Percentiles rank a stretch among this genome's conserved stretches.
These are phyloP conservation scores for Hericium coralloides DNA, from an alignment of 768 basidiomycete species.

Conservation along the genomic window DNA sequence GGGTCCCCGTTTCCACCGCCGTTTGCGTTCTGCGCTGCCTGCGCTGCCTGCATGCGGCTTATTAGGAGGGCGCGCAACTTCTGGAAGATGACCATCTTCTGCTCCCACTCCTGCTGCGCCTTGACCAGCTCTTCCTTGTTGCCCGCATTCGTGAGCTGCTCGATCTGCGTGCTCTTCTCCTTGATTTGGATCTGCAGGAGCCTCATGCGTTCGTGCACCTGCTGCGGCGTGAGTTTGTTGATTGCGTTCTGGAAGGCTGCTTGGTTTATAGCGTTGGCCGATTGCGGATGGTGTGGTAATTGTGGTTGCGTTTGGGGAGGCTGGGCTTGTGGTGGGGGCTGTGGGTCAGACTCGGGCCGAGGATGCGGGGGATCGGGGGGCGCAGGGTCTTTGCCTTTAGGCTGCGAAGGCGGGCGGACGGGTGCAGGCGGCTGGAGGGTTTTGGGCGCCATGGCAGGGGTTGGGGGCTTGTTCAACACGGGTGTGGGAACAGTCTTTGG, in stretches of 20 bases:
- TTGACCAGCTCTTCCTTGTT: background rate
- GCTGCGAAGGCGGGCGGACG: background rate
- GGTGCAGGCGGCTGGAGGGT: background rate
- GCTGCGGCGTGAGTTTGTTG: background rate
- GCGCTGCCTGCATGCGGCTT: conserved; percentile 1
- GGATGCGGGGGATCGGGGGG: background rate
- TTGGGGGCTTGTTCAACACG: background rate
- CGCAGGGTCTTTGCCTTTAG: background rate
- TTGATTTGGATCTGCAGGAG: background rate
- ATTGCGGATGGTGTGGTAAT: background rate
- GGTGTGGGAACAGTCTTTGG: background rate
- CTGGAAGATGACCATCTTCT: background rate
- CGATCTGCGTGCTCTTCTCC: background rate
- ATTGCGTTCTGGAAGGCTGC: background rate
- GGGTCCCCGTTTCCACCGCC: too few relatives aligned
- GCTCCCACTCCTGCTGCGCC: background rate
- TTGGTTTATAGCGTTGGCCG: background rate
- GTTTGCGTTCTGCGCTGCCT: background rate
- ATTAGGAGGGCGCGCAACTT: background rate
- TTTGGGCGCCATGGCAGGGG: background rate
- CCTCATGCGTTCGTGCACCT: background rate
- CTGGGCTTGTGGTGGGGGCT: background rate
- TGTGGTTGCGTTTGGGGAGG: background rate
- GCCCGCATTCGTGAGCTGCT: background rate
- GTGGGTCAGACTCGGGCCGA: background rate